Base-by-base conservation (phyloP, 108 stramenopile genomes). In the Mayamaea pseudoterrestris region DNA sequence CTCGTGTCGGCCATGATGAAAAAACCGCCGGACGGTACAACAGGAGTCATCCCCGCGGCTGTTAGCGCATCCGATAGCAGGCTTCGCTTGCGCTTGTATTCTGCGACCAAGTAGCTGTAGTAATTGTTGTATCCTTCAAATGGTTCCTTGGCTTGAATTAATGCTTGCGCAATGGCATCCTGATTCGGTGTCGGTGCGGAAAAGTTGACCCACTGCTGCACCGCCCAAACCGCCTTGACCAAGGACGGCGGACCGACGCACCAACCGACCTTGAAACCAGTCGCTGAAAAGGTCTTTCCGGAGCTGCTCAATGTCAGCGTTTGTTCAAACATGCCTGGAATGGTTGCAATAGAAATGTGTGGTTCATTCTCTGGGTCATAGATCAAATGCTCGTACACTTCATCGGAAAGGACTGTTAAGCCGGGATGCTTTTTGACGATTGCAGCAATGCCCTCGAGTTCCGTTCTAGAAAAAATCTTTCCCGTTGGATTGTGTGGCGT, bases 401-500 rank as follows among this genome's bases (percentile, higher is more conserved):
- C 93, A 61, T 94, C 93, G 29, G 72, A 69, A 47, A 94, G 47
- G n/a, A 84, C 81, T 13, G 73, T 58, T 0, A 93, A 23, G 26
- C 78, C 53, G 8, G 84, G 87, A 65, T 88, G 50, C 29, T 55
- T 50, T 17, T 62, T 29, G 5, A 66, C 34, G 34, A 88, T 54
- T n/a, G 44, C 60, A 1, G 83, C 80, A 45, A 95, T 77, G 21
- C 35, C 56, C 43, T 77, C 58, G 37, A 95, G 50, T 70, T 95
- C 93, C 13, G 20, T 18, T 8, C 58, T 54, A 12, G 73, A 74
- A 55, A 98, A 98, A 27, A 97, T 86, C 68, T 96, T 94, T 28
- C 93, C 97, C 17, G 97, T 96, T 3, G 97, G 97, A 74, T 98
- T 98, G 50, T 98, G 97, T 1, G 97, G 97, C 8, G 91, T 84